These are phyloP conservation scores for Trichophyton verrucosum DNA, from an alignment of 2,329 filamentous ascomycete genomes.

Conservation along the genomic window DNA sequence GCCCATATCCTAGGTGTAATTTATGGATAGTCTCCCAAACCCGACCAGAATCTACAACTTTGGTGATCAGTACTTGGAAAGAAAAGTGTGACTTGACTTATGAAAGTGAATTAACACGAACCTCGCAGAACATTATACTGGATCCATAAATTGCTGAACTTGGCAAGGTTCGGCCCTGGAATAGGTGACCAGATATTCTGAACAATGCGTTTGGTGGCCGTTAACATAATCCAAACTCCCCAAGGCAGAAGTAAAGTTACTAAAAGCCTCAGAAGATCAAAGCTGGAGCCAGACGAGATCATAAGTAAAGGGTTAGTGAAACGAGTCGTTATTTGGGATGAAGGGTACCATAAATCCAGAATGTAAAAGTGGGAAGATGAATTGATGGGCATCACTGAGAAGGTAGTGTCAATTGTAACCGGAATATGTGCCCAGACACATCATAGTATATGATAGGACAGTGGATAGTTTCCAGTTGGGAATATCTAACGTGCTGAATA, in stretches of 20 bases:
- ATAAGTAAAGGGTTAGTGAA: not conserved
- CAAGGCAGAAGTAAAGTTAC: not conserved
- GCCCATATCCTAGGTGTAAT: slow-evolving; percentile 13
- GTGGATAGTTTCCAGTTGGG: not conserved
- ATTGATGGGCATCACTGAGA: not conserved
- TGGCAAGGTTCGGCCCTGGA: slow-evolving; percentile 13
- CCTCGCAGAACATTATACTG: slow-evolving; percentile 10
- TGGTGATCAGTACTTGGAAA: not conserved
- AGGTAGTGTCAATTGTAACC: not conserved
- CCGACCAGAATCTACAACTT: not conserved
- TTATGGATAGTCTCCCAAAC: slow-evolving; percentile 1
- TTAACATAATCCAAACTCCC: slow-evolving; percentile 3
- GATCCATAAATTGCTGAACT: slow-evolving; percentile 12
- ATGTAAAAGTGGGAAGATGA: not conserved
- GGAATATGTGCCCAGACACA: not conserved
- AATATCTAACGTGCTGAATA: not conserved
- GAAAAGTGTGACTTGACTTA: not conserved
- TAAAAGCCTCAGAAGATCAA: not conserved
- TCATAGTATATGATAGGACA: not conserved
- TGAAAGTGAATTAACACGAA: not conserved
- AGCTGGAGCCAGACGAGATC: not conserved
- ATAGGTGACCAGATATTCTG: slow-evolving; percentile 10
- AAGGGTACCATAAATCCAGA: not conserved
- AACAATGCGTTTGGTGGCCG: not conserved
- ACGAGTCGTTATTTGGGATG: not conserved